Evolutionary conservation across 805 yeast genomes (phyloP), one percentile per base, ranked within the genome.

Genomic region (Monosporozyma solicola): DNA sequence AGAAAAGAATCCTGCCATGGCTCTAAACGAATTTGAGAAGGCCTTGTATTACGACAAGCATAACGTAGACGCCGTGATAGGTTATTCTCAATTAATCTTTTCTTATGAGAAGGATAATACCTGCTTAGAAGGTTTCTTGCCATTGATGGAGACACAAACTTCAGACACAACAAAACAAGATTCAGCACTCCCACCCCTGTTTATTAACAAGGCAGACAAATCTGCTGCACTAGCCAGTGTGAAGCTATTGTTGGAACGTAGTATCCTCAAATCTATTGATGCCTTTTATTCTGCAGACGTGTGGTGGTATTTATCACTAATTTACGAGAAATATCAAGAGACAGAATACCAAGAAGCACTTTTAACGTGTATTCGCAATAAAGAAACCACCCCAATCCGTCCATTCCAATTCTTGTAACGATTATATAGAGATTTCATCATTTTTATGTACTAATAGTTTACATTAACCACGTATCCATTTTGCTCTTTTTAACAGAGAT

Each of bases 291-390:
- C 71, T 11, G 70, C 81, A 7, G 96, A 88, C 65, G 74, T 84
- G 11, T 85, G 91, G 85, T 84, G 80, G 78, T 77, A 77, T 52
- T 71, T 87, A 53, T 79, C 88, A 1, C 68, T 74, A 57, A 75
- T 86, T 24, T 85, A 85, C 63, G 90, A 83, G 56, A 71, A 63
- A 27, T 69, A 78, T 49, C 81, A 78, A 47, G 86, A 83, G 54
- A 75, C 75, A 55, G 67, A 72, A 22, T 66, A 70, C 39, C 73
- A 79, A 55, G 76, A 76, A 32, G 72, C 83, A 8, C 70, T 86
- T 53, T 79, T 88, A 83, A 78, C 72, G 59, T 77, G 86, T 65
- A 78, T 87, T 11, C 82, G 79, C 58, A 72, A 83, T 56, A 88
- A 83, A 61, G 85, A 82, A 57, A 62, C 64, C 5, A 72, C 84